A percentile compares a stretch with the other conserved stretches of the same genome.
phyloP scores from a whole-genome alignment of 495 filamentous ascomycete genomes.

The Aspergillus saccharolyticus region DNA sequence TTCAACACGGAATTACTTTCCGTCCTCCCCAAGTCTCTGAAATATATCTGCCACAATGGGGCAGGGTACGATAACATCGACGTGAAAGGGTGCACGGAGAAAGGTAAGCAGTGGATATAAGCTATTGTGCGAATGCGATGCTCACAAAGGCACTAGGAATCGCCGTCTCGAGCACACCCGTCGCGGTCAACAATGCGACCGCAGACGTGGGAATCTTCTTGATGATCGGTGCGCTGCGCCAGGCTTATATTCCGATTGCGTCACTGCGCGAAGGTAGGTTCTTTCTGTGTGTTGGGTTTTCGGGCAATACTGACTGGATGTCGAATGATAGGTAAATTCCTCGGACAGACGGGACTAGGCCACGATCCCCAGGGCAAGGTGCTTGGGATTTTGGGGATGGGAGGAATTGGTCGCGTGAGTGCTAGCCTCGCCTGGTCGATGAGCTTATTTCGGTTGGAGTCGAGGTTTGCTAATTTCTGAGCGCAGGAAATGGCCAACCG shows the following conservation, averaged over 20 bases:
- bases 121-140: too few species aligned
- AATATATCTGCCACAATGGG: constrained; percentile 81
- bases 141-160: constrained; percentile 38
- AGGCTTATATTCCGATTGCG: constrained; percentile 56
- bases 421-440: not conserved
- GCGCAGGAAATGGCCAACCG: constrained; percentile 62
- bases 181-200: constrained; percentile 65
- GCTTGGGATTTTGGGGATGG: constrained; percentile 80
- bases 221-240: constrained; percentile 63
- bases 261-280: constrained; percentile 54
- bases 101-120: too few species aligned
- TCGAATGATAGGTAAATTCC: constrained; percentile 50
- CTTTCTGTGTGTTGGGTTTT: not conserved
- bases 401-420: constrained; percentile 64
- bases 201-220: constrained; percentile 69
- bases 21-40: constrained; percentile 58
- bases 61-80: constrained; percentile 84
- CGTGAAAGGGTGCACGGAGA: constrained; percentile 58
- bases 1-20: constrained; percentile 57
- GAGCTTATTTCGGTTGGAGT: too few species aligned
- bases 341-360: constrained; percentile 48
- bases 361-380: constrained; percentile 67
- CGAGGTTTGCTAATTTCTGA: constrained; percentile 6
- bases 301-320: constrained; percentile 6
- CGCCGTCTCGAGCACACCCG: constrained; percentile 61